Evolutionary conservation across 1,139 yeast species (phyloP).

Genomic region (Debaryomycetaceae sp.): DNA sequence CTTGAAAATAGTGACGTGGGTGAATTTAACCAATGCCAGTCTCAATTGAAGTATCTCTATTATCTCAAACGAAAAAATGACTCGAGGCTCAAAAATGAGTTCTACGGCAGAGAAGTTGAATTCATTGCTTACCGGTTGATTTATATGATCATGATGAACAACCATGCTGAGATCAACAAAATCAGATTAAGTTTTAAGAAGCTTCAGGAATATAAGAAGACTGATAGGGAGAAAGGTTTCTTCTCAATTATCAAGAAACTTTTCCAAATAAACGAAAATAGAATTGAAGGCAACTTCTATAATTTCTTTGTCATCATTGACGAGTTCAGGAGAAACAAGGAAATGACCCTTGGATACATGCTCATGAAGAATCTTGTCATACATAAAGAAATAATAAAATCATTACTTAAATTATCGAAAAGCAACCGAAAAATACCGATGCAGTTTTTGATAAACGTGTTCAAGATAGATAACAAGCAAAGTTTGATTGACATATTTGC

Average conservation of each 20-base stretch:
- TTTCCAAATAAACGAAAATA: constrained; percentile 20
- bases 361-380: constrained; percentile 40
- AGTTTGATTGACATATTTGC: constrained; percentile 33
- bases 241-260: constrained; percentile 20
- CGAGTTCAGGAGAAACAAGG: constrained; percentile 12
- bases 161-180: constrained; percentile 46
- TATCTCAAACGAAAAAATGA: constrained; percentile 19
- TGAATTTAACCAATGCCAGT: constrained; percentile 92
- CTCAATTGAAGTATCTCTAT: constrained; percentile 68
- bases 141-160: constrained; percentile 76
- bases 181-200: constrained; percentile 20
- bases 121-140: constrained; percentile 73
- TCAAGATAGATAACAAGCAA: constrained; percentile 37
- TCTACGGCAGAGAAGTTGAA: constrained; percentile 43
- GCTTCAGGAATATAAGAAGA: constrained; percentile 14
- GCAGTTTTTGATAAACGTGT: constrained; percentile 41
- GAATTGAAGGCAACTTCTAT: constrained; percentile 47
- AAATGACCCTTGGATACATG: constrained; percentile 22
- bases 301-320: constrained; percentile 45
- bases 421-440: constrained; percentile 57
- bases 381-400: constrained; percentile 56
- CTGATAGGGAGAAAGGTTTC: constrained; percentile 16
- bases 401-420: constrained; percentile 56
- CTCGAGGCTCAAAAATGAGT: constrained; percentile 6
- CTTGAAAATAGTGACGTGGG: constrained; percentile 81